Conservation (phyloP, 805 yeast species). For the Helenozyma rhizophorensis region DNA sequence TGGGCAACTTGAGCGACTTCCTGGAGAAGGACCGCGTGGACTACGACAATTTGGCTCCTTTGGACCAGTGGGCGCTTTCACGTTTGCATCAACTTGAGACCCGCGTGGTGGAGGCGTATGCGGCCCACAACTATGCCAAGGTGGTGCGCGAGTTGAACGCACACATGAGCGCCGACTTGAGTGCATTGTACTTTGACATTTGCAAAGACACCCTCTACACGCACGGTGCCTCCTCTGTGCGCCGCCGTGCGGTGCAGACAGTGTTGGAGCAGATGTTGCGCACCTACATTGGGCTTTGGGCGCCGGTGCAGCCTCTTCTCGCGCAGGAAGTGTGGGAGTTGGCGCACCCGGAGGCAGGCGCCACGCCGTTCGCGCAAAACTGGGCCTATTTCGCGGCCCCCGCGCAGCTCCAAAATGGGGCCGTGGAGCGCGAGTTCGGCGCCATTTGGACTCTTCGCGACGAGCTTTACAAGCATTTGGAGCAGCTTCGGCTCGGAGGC, state of each 20-base stretch:
- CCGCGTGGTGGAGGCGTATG: conserved; percentile 42
- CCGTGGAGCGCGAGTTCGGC: conserved; percentile 42
- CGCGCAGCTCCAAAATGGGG: conserved; percentile 26
- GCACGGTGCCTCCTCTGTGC: conserved; percentile 42
- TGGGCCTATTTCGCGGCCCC: conserved; percentile 27
- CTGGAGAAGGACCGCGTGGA: conserved; percentile 25
- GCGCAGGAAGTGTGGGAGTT: conserved; percentile 86
- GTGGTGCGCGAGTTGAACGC: conserved; percentile 64
- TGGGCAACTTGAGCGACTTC: conserved; percentile 67
- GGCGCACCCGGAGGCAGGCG: conserved; percentile 11
- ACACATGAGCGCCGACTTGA: conserved; percentile 70
- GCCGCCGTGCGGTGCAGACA: conserved; percentile 60
- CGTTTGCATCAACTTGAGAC: conserved; percentile 46
- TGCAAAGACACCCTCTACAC: conserved; percentile 85
- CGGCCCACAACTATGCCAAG: conserved; percentile 59
- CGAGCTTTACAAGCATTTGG: conserved; percentile 48
- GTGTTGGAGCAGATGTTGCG: conserved; percentile 58
- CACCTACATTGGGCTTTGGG: conserved; percentile 59
- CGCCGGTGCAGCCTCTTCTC: conserved; percentile 80
- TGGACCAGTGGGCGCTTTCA: conserved; percentile 64
- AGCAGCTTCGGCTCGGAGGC: conserved; percentile 51
- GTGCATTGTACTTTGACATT: conserved; percentile 82
- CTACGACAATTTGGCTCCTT: conserved; percentile 27
- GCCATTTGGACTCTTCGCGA: conserved; percentile 46
- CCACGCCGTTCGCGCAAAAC: conserved; percentile 13